phyloP scores from a whole-genome alignment of 1,284 basidiomycete genomes.

The Pseudozyma pruni region DNA sequence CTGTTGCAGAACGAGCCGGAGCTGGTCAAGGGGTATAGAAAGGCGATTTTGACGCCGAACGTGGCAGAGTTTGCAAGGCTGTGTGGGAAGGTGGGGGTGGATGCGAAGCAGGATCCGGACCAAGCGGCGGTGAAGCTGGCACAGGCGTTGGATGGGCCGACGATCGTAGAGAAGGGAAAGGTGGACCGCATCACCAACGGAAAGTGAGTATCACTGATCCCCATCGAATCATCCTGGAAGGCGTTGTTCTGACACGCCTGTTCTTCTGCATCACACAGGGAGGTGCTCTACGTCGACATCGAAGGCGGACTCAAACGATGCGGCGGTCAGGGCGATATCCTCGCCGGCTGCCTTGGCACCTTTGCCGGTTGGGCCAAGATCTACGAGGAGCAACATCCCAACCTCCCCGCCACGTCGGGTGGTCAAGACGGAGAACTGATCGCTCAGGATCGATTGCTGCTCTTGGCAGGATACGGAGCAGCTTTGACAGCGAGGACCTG shows the following conservation, averaged over 20 bases:
- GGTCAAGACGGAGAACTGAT: constrained; percentile 57
- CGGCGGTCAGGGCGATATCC: constrained; percentile 93
- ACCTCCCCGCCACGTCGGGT: background rate
- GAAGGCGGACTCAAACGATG: constrained; percentile 89
- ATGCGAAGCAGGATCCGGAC: constrained; percentile 67
- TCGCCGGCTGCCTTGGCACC: constrained; percentile 86
- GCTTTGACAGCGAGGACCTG: constrained; percentile 87
- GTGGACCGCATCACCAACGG: constrained; percentile 63
- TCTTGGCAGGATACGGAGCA: constrained; percentile 87
- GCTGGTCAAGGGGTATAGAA: constrained; percentile 81
- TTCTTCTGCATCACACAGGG: constrained; percentile 68
- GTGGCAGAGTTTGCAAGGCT: constrained; percentile 91
- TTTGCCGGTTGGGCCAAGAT: constrained; percentile 94
- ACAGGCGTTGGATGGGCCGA: constrained; percentile 81
- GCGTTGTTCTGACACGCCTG: background rate
- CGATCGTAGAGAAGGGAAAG: constrained; percentile 89
- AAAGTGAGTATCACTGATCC: constrained; percentile 4
- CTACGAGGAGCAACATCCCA: constrained; percentile 72
- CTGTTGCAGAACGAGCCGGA: constrained; percentile 80
- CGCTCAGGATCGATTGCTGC: constrained; percentile 74
- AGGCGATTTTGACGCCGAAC: constrained; percentile 90
- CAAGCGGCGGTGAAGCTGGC: constrained; percentile 72
- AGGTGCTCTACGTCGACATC: constrained; percentile 76
- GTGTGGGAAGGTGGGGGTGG: constrained; percentile 76
- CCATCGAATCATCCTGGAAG: too few species aligned